Conservation (phyloP, 805 yeast genomes). For the Suhomyces sp. region DNA sequence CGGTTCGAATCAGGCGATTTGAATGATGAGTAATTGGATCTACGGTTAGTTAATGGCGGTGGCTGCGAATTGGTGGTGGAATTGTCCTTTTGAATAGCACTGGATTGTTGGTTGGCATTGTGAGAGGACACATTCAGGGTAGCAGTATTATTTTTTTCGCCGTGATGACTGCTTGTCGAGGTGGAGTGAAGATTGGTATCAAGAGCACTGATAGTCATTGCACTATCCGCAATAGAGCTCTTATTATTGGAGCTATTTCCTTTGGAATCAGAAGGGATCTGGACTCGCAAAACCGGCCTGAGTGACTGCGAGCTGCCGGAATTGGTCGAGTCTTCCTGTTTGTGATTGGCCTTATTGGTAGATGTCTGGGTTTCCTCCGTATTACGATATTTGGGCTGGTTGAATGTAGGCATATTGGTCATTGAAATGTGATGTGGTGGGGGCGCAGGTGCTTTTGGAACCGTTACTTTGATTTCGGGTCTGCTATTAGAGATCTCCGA, state of each 20-base stretch:
- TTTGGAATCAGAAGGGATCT: constrained; percentile 54
- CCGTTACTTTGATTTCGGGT: background rate
- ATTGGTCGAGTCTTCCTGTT: constrained; percentile 12
- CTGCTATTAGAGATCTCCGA: constrained; percentile 8
- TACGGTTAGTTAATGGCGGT: constrained; percentile 18
- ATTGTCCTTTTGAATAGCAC: constrained; percentile 1
- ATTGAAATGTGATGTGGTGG: constrained; percentile 9
- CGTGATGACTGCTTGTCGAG: background rate
- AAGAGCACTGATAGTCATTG: constrained; percentile 45
- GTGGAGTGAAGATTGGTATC: constrained; percentile 17
- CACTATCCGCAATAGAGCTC: constrained; percentile 35
- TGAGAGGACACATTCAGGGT: background rate
- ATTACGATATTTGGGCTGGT: constrained; percentile 10
- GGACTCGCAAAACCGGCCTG: constrained; percentile 61
- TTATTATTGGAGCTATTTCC: constrained; percentile 11
- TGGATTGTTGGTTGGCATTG: background rate
- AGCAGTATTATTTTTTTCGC: background rate
- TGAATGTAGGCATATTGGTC: constrained; percentile 12
- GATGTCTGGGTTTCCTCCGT: background rate
- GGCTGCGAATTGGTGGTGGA: constrained; percentile 1
- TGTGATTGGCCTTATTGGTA: constrained; percentile 1
- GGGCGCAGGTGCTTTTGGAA: constrained; percentile 6
- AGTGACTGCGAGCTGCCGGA: constrained; percentile 17
- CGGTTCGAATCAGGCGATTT: constrained; percentile 27
- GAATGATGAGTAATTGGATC: constrained; percentile 15